Conservation (phyloP, 2,329 filamentous ascomycete species). For the Aspergillus proliferans region DNA sequence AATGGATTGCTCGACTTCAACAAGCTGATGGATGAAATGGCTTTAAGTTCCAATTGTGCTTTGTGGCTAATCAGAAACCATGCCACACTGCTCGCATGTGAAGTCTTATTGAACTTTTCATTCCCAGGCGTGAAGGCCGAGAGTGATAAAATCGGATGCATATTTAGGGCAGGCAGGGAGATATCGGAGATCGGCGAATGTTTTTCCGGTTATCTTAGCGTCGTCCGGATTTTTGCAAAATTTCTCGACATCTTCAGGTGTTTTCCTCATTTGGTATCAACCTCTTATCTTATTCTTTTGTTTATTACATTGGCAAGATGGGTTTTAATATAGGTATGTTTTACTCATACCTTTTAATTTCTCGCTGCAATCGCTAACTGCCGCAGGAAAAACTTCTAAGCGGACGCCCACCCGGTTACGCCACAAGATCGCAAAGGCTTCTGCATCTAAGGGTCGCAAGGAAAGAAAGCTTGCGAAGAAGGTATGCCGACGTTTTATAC, state of each 20-base stretch:
- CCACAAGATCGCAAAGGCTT: slow-evolving; percentile 93
- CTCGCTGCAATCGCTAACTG: not conserved
- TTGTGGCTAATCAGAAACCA: too few relatives aligned
- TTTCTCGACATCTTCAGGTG: slow-evolving; percentile 13
- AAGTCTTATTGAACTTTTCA: too few relatives aligned
- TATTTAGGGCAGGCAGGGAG: too few relatives aligned
- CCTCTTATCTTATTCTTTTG: slow-evolving; percentile 10
- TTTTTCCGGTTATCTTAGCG: slow-evolving; percentile 32
- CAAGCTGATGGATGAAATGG: too few relatives aligned
- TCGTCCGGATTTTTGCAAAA: slow-evolving; percentile 23
- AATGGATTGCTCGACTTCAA: too few relatives aligned
- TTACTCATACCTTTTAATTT: not conserved
- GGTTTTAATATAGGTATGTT: slow-evolving; percentile 34
- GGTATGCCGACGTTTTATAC: slow-evolving; percentile 27
- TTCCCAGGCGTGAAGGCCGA: too few relatives aligned
- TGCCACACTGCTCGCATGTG: too few relatives aligned
- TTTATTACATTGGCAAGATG: slow-evolving; percentile 26
- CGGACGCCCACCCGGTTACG: slow-evolving; percentile 80
- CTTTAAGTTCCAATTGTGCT: too few relatives aligned
- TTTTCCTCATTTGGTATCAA: slow-evolving; percentile 16
- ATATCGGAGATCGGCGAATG: slow-evolving; percentile 29
- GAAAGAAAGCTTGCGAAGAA: slow-evolving; percentile 83
- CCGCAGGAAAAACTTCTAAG: slow-evolving; percentile 86
- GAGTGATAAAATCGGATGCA: too few relatives aligned
- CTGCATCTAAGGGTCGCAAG: slow-evolving; percentile 85